Conservation (phyloP, 306 rosid genomes). For the Quercus cerris region DNA sequence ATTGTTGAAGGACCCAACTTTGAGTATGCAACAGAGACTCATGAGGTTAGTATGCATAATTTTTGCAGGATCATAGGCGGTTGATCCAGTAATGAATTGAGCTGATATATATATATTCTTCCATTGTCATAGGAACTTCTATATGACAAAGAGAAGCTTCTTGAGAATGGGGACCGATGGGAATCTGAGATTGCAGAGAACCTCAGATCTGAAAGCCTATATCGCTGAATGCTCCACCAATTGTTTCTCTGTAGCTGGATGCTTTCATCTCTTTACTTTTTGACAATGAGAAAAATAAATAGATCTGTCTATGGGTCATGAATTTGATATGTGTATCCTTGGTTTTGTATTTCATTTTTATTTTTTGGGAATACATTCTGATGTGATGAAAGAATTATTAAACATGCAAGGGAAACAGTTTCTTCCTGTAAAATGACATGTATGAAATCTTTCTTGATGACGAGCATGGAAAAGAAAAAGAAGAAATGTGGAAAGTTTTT, state of each 20-base stretch:
- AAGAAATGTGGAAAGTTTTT: not conserved
- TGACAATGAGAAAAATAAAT: conserved; percentile 27
- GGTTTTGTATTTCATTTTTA: not conserved
- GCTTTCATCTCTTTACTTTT: conserved; percentile 16
- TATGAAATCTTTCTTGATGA: not conserved
- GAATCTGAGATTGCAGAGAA: conserved; percentile 98
- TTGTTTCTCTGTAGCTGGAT: conserved; percentile 7
- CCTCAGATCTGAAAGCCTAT: conserved; percentile 94
- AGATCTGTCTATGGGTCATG: conserved; percentile 21
- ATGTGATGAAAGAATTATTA: not conserved
- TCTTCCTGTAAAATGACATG: not conserved
- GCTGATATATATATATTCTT: not conserved
- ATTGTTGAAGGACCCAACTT: conserved; percentile 99
- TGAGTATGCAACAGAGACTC: conserved; percentile 93
- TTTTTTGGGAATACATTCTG: not conserved
- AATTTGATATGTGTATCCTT: conserved; percentile 15
- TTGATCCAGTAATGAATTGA: not conserved
- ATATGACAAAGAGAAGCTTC: conserved; percentile 97
- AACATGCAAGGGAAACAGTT: not conserved
- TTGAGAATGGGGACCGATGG: conserved; percentile 98
- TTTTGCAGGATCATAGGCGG: conserved; percentile 5
- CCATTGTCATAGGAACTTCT: conserved; percentile 75
- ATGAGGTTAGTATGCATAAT: conserved; percentile 57
- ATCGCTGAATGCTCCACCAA: conserved; percentile 55
- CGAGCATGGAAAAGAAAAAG: conserved; percentile 1